These are phyloP conservation scores for Tubosaeta brunneosetosa DNA, from an alignment of 768 basidiomycete genomes.

Conservation along the genomic window DNA sequence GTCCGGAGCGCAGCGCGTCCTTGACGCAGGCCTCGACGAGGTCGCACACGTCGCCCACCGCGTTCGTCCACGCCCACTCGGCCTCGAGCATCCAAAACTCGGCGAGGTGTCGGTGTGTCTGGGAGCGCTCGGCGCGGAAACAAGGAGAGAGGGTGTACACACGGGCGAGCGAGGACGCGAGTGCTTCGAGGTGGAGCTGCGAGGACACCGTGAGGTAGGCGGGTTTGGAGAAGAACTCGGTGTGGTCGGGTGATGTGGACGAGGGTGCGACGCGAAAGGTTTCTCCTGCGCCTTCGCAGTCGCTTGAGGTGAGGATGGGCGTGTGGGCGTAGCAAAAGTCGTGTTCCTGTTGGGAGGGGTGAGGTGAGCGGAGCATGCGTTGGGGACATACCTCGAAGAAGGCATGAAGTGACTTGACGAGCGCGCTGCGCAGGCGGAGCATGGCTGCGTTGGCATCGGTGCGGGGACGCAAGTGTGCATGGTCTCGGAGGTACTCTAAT, in stretches of 20 bases:
- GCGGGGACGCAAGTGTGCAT: constrained; percentile 83
- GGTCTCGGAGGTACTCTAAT: constrained; percentile 74
- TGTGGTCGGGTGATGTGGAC: constrained; percentile 9
- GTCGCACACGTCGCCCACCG: constrained; percentile 47
- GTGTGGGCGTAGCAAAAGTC: constrained; percentile 79
- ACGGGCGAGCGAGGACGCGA: constrained; percentile 71
- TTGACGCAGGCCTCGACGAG: constrained; percentile 55
- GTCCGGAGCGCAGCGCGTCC: constrained; percentile 32
- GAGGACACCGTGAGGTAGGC: constrained; percentile 92
- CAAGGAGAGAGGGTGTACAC: constrained; percentile 92
- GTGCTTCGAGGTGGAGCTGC: constrained; percentile 91
- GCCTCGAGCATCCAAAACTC: constrained; percentile 99
- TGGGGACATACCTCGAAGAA: constrained; percentile 66
- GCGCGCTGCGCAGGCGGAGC: constrained; percentile 63
- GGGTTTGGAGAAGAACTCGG: constrained; percentile 69
- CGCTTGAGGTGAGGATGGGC: constrained; percentile 84
- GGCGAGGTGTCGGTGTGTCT: constrained; percentile 86
- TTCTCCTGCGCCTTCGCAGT: constrained; percentile 96
- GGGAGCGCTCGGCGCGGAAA: constrained; percentile 89
- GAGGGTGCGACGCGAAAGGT: constrained; percentile 64
- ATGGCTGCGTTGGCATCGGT: constrained; percentile 69
- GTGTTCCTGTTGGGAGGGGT: constrained; percentile 46
- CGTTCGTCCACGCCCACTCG: constrained; percentile 66
- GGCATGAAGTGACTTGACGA: constrained; percentile 52
- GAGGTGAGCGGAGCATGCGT: not conserved